Percentiles rank a stretch among this genome's conserved stretches.
Conservation (phyloP, 768 basidiomycete genomes). For the Auriscalpium microsporum region DNA sequence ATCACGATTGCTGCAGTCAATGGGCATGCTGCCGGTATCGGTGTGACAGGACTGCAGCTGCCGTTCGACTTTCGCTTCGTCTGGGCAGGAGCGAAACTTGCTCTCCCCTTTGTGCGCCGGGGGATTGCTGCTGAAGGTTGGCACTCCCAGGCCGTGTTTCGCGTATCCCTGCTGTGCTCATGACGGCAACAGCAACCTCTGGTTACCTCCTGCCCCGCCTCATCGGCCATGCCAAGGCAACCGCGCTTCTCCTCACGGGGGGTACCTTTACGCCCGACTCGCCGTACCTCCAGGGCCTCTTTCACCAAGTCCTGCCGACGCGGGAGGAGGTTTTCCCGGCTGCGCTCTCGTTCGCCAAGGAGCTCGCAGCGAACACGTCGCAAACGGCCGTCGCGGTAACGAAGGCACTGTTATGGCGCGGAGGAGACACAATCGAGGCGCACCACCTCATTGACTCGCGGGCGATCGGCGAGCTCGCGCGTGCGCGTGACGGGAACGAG, state of each 20-base stretch:
- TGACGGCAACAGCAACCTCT: conserved; percentile 24
- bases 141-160: not conserved
- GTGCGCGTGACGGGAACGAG: conserved; percentile 35
- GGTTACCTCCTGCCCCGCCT: conserved; percentile 47
- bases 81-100: conserved; percentile 41
- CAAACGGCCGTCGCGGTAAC: conserved; percentile 42
- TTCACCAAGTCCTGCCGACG: conserved; percentile 37
- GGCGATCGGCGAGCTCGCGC: conserved; percentile 33
- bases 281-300: conserved; percentile 34
- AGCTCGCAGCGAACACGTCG: conserved; percentile 43
- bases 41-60: conserved; percentile 40
- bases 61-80: conserved; percentile 46
- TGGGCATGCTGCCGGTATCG: conserved; percentile 44
- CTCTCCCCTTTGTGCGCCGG: conserved; percentile 42
- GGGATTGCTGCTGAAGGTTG: conserved; percentile 43
- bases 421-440: conserved; percentile 42
- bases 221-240: conserved; percentile 42
- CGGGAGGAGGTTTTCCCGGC: conserved; percentile 46
- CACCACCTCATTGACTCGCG: conserved; percentile 47
- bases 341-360: conserved; percentile 42
- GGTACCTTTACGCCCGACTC: conserved; percentile 36
- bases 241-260: conserved; percentile 43
- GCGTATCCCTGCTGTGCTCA: too few relatives aligned
- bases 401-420: conserved; percentile 44
- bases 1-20: conserved; percentile 45